These are phyloP conservation scores for Penicillium sp. DNA, from an alignment of 2,329 filamentous ascomycete species.

Conservation along the genomic window DNA sequence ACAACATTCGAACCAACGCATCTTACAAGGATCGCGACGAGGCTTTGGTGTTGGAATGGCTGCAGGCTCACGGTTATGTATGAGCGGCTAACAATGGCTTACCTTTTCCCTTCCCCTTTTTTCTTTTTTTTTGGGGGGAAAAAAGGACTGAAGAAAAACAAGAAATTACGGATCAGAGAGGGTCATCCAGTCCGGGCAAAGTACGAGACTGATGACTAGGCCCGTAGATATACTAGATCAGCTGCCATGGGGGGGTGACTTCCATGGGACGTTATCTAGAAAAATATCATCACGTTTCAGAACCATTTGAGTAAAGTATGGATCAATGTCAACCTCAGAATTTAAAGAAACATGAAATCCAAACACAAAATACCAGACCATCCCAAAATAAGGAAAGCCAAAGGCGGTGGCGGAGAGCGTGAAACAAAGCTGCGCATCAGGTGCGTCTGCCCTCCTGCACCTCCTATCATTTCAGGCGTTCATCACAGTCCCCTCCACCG, in stretches of 20 bases:
- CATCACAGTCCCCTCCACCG: conserved; percentile 26
- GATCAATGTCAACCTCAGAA: background rate
- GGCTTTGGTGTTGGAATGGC: conserved; percentile 72
- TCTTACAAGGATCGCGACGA: conserved; percentile 78
- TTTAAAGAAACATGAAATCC: background rate
- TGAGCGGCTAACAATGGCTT: conserved; percentile 31
- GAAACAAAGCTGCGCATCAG: conserved; percentile 29
- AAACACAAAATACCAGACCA: background rate
- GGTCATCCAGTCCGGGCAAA: background rate
- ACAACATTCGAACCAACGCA: conserved; percentile 80
- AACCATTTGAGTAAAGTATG: background rate
- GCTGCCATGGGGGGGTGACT: conserved; percentile 8
- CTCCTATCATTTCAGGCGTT: conserved; percentile 32
- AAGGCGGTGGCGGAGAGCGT: conserved; percentile 9
- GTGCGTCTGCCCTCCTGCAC: conserved; percentile 26
- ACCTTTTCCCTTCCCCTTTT: no score
- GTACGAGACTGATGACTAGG: background rate
- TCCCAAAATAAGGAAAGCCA: background rate
- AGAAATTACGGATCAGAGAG: background rate
- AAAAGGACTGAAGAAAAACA: background rate
- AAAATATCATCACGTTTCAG: background rate
- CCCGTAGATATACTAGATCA: conserved; percentile 4
- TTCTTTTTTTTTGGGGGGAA: no score
- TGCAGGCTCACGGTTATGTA: conserved; percentile 61
- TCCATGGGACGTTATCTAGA: conserved; percentile 4